Evolutionary conservation across 129 eudicot species (phyloP), one percentile per base, ranked within the genome.

Genomic region (Cynara cardunculus): DNA sequence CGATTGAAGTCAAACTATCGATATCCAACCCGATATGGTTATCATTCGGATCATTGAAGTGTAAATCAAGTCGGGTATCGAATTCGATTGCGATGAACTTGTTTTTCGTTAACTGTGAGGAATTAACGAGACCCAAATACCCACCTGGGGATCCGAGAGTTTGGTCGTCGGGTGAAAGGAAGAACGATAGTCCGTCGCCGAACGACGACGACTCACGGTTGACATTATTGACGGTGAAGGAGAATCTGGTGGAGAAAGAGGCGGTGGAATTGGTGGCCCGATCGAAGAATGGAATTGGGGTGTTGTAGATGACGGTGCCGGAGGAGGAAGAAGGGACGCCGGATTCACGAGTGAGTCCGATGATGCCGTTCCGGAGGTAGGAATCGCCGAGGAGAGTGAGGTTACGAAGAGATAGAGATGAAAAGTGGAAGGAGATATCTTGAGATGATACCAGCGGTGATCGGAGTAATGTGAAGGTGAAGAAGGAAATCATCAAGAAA

Each of bases 331-430:
- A 73, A 27, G 87, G 87, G 76, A 84, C 87, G 75, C 80, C 80
- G 76, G 87, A 39, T 49, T 84, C 84, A 0, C 83, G 83, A 0
- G 87, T 84, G 32, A 84, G 87, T 64, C 87, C 87, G 25, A 79
- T 84, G 35, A 90, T 91, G 75, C 97, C 96, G 82, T 94, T 83
- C 4, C 91, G 86, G 84, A 94, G 91, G 79, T 90, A 90, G 31
- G 98, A 90, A 64, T 94, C 97, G 5, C 98, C 98, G 25, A 94
- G 91, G 64, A 94, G 93, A 3, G 97, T 91, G 64, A 94, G 88
- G 87, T 94, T 94, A 9, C 87, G 90, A 6, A 92, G 88, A 30
- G 89, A 81, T 70, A 94, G 85, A 0, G 89, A 87, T 13, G 88
- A 84, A 78, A 91, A 94, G 49, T 90, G 89, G 78, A 94, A 86